Base-by-base conservation (phyloP, 2,329 filamentous ascomycete genomes). In the Aspergillus phoenicis region DNA sequence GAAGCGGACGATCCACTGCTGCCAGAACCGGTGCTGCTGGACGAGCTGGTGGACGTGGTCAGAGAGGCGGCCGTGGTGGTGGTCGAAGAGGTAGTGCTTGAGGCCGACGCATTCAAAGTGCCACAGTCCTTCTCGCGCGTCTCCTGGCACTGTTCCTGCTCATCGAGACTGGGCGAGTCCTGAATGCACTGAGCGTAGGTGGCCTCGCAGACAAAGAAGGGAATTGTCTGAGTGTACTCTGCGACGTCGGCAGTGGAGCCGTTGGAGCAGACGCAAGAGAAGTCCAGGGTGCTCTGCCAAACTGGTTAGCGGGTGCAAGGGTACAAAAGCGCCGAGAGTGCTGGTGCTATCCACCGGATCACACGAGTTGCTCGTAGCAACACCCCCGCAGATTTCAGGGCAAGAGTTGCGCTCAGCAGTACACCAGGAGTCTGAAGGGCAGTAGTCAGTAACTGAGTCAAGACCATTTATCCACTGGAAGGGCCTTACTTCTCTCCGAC, bases 391-490 rank as follows among this genome's bases (percentile, higher is more conserved):
- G 64, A 89, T 80, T 60, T 81, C 72, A 15, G 84, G 84, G 77
- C 87, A 90, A 48, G 81, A 82, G 75, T 86, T 86, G 62, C 76
- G 75, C 77, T 89, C 79, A 64, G 81, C 84, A 57, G 75, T 73
- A 72, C 87, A 90, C 86, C 86, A 89, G 60, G 77, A 68, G 63
- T 71, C 82, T 84, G 61, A 47, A 52, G 5, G 30, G 53, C 24
- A 52, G 28, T 30, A 53, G 43, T 39, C 24, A 56, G 33, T 58
- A 30, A 28, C 24, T 11, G n/a, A 11, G 24, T 8, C 30, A 11
- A 28, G 47, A 6, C 20, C 4, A 56, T 11, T 6, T 7, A 33
- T 17, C 4, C 41, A 51, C 22, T 28, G 2, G 26, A n/a, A 30
- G 24, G 8, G 15, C 33, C 47, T 3, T 63, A 64, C 63, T 24